Base-by-base conservation (phyloP, 306 rosid species). In the Purshia tridentata region DNA sequence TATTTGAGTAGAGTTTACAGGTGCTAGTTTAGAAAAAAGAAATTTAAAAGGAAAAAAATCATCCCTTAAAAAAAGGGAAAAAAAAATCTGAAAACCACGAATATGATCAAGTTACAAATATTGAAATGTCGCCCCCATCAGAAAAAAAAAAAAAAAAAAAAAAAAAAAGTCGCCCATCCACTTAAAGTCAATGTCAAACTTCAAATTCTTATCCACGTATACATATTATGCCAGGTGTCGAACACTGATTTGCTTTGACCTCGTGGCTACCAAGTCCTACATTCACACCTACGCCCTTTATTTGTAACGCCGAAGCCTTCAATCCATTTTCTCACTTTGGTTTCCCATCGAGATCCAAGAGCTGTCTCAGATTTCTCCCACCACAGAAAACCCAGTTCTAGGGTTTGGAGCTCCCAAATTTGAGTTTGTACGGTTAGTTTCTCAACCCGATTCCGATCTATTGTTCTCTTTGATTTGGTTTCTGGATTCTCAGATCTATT, bases 341-440 rank as follows among this genome's bases (percentile, higher is more conserved):
- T 51, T 60, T 56, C 29, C 15, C 0, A 22, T 40, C 73, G 29
- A 41, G 76, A 74, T 80, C 80, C 75, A 2, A 9, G 1, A 54
- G 13, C 40, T 52, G 71, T n/a, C 72, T 45, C 47, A 47, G 56
- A 55, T 70, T 22, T 13, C 12, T n/a, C 50, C 53, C 55, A 12
- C 16, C 20, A 22, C 7, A 45, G 39, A 11, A 23, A 35, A 22
- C 8, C 77, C 44, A 8, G 7, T 22, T 53, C 70, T 59, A 66
- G 75, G 78, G 73, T 67, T 78, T 51, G 42, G 74, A 48, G 70
- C 63, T 67, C 23, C 65, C 58, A n/a, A 1, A 15, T 16, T 23
- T 48, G 50, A 51, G 35, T 60, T 44, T 56, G 23, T 46, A 39
- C 14, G 79, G 63, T 54, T 35, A 7, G 48, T 61, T 48, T 51